These are phyloP conservation scores for Pluteus cervinus DNA, from an alignment of 768 basidiomycete species.

Conservation along the genomic window DNA sequence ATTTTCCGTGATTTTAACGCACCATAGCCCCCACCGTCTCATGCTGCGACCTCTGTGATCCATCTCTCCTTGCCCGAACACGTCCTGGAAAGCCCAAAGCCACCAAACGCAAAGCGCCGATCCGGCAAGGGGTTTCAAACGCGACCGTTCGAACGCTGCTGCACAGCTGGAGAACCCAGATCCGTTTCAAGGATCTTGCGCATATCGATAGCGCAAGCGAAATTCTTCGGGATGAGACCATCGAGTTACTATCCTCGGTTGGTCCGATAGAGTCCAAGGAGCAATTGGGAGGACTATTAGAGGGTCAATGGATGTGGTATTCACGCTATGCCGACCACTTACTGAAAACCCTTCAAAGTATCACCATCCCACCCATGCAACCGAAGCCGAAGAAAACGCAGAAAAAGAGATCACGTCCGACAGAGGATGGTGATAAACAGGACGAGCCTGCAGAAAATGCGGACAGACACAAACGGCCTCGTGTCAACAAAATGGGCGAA, in stretches of 20 bases:
- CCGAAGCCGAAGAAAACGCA: no score
- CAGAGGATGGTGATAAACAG: no score
- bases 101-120: neutral
- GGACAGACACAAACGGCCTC: no score
- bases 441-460: no score
- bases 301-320: slow-evolving; percentile 15
- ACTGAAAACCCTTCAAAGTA: no score
- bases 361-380: no score
- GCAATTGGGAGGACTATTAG: slow-evolving; percentile 7
- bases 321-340: slow-evolving; percentile 11
- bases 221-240: slow-evolving; percentile 9
- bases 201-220: slow-evolving; percentile 5
- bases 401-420: no score
- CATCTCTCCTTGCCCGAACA: slow-evolving; percentile 10
- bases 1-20: neutral
- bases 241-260: slow-evolving; percentile 12
- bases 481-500: no score
- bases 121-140: slow-evolving; percentile 9
- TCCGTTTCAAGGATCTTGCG: slow-evolving; percentile 9
- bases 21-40: slow-evolving; percentile 14
- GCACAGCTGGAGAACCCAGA: slow-evolving; percentile 10
- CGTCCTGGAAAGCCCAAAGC: slow-evolving; percentile 6
- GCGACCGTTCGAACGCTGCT: slow-evolving; percentile 5
- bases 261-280: slow-evolving; percentile 9
- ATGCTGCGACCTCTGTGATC: slow-evolving; percentile 20